These are phyloP conservation scores for Wickerhamomyces chaumierensis DNA, from an alignment of 805 yeast species.

Conservation along the genomic window DNA sequence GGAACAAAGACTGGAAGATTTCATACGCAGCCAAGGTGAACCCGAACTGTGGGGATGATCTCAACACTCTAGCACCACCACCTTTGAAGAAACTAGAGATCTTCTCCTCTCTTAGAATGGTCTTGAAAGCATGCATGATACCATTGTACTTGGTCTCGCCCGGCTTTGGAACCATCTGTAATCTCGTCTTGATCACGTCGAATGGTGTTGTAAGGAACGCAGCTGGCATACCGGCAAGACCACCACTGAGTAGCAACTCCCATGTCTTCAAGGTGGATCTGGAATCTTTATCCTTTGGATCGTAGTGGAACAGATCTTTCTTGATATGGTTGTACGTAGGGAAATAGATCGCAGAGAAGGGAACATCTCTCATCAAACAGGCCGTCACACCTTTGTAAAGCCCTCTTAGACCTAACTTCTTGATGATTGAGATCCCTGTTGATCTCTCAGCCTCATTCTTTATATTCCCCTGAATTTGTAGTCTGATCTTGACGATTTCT, in stretches of 20 bases:
- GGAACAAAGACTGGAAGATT: conserved; percentile 68
- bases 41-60: conserved; percentile 97
- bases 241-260: conserved; percentile 83
- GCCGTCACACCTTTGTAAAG: conserved; percentile 88
- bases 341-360: conserved; percentile 93
- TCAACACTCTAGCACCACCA: conserved; percentile 84
- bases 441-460: conserved; percentile 22
- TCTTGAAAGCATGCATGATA: conserved; percentile 62
- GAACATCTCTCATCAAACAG: conserved; percentile 88
- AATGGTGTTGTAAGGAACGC: conserved; percentile 95
- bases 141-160: conserved; percentile 75
- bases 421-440: conserved; percentile 58
- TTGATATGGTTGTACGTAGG: conserved; percentile 94
- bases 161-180: conserved; percentile 71
- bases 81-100: conserved; percentile 87
- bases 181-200: conserved; percentile 91
- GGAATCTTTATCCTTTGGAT: conserved; percentile 52
- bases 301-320: conserved; percentile 69
- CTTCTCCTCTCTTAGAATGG: conserved; percentile 77
- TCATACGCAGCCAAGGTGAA: conserved; percentile 97
- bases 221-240: conserved; percentile 95
- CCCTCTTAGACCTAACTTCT: conserved; percentile 72
- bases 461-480: conserved; percentile 81
- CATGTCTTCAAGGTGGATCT: conserved; percentile 57
- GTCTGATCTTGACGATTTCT: conserved; percentile 88